These are phyloP conservation scores for Talaromyces marneffei DNA, from an alignment of 2,329 filamentous ascomycete species.

Conservation along the genomic window DNA sequence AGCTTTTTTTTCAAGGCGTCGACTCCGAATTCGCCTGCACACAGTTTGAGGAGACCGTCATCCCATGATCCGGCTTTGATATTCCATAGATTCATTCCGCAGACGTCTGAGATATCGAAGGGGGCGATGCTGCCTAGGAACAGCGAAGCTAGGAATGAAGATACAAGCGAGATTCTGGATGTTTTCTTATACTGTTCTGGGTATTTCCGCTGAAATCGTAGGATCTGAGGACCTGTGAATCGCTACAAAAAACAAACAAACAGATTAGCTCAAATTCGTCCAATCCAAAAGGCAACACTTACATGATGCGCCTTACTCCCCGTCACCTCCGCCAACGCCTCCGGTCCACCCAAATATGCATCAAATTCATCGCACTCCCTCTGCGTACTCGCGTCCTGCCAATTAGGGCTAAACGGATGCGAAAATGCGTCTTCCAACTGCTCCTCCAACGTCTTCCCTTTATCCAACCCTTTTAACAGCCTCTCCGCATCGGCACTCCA, in stretches of 20 bases:
- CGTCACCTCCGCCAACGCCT: constrained; percentile 69
- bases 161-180: constrained; percentile 83
- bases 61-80: constrained; percentile 69
- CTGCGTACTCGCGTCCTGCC: constrained; percentile 96
- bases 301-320: constrained; percentile 94
- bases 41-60: constrained; percentile 66
- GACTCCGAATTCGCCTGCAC: constrained; percentile 60
- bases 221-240: constrained; percentile 95
- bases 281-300: constrained; percentile 32
- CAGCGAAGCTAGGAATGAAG: constrained; percentile 87
- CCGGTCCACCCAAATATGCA: constrained; percentile 57
- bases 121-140: constrained; percentile 81
- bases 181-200: constrained; percentile 77
- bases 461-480: constrained; percentile 57
- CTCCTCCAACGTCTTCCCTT: constrained; percentile 58
- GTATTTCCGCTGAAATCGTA: constrained; percentile 74
- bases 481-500: constrained; percentile 69
- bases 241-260: constrained; percentile 53
- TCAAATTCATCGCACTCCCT: constrained; percentile 87
- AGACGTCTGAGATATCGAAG: constrained; percentile 89
- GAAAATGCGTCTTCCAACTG: constrained; percentile 71
- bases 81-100: constrained; percentile 96
- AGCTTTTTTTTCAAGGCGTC: constrained; percentile 69
- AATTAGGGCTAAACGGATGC: constrained; percentile 85
- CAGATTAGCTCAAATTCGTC: not conserved